Evolutionary conservation across 768 basidiomycete genomes (phyloP), one percentile per base, ranked within the genome.

Genomic region (Tulasnella sp.): DNA sequence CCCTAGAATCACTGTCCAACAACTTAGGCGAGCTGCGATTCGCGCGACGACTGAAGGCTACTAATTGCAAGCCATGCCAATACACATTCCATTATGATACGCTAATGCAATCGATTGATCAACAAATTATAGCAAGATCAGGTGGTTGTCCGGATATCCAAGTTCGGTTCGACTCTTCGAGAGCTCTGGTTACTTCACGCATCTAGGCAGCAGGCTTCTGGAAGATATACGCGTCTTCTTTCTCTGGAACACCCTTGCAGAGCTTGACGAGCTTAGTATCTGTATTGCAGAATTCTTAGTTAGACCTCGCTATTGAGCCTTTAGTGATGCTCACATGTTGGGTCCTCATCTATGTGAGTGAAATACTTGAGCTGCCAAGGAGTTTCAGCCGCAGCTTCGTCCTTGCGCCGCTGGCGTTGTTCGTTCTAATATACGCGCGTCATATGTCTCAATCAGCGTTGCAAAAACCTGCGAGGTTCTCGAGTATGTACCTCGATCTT

Each of bases 361-460:
- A 98, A 99, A 83, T 96, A 93, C 85, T 91, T 93, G 81, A 95
- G 85, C 80, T 89, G 84, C 95, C 96, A 97, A 0, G 89, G 87
- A 14, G 89, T 91, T 1, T 91, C 92, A n/a, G 89, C 91, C 0
- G 93, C 91, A 11, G 84, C 83, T 85, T 99, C 97, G 82, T 96
- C 94, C 83, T 91, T 93, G 81, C 97, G 89, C 86, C 90, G 89
- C 86, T 97, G 95, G 80, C 97, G 89, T 87, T 98, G 96, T 46
- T 96, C 94, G 83, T 97, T 98, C 96, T 97, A 82, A 44, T 83
- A 40, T 54, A 12, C 24, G 54, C 54, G 24, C 22, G 54, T n/a
- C 54, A 11, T 54, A 24, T 1, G n/a, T 24, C 42, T 69, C 50
- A 40, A 82, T 77, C 28, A 73, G 3, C 31, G 11, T 20, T 46